Evolutionary conservation across 805 yeast genomes (phyloP), one percentile per base, ranked within the genome.

Genomic region (Kuraishia floccosa): DNA sequence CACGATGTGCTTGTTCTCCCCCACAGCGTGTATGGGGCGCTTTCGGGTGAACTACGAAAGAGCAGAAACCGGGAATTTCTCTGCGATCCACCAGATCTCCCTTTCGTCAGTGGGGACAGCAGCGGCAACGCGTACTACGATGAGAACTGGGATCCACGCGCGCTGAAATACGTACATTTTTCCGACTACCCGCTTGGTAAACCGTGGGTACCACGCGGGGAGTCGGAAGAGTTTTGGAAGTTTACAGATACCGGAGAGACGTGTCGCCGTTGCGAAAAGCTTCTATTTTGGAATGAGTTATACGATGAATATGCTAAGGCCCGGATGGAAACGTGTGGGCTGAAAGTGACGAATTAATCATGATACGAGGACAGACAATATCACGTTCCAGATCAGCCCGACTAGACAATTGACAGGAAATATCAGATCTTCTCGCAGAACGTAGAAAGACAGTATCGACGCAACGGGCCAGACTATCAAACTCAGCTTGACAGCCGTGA

Each of bases 111-210:
- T n/a, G n/a, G n/a, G n/a, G n/a, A n/a, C n/a, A n/a, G n/a, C n/a
- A n/a, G n/a, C n/a, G n/a, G n/a, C n/a, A n/a, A n/a, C n/a, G n/a
- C 31, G 24, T 22, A 12, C 25, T 17, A 27, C 15, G 10, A 18
- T 11, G 30, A 28, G 13, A 12, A 17, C 14, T 23, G 24, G 17
- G 22, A 30, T 20, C 18, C 34, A 15, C 20, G 17, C 11, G 28
- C 20, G 12, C 6, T 20, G 24, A 24, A 34, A n/a, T n/a, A n/a
- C n/a, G n/a, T 75, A 17, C 86, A 78, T 46, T 78, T 70, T 47
- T 69, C 80, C 3, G 86, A 78, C 43, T 62, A 65, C 22, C 85
- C 85, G 5, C 49, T 76, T 5, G 72, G 75, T 0, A 76, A 78
- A 43, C 85, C 84, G 4, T 76, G 85, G 85, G n/a, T n/a, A n/a